Conservation (phyloP, 2,329 filamentous ascomycete species). For the Rhexocercosporidium sp. region DNA sequence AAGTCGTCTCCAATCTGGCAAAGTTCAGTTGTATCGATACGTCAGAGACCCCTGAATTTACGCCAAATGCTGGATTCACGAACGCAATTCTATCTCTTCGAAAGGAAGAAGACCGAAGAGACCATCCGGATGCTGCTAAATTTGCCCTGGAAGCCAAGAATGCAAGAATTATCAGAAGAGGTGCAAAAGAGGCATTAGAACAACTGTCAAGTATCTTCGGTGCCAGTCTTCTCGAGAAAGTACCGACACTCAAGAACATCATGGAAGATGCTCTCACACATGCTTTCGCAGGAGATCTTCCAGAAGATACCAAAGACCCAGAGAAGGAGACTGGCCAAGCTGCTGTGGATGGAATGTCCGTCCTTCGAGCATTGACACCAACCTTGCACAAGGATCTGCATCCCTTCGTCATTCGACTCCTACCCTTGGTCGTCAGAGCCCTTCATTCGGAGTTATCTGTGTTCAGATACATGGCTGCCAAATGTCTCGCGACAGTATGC, state of each 20-base stretch:
- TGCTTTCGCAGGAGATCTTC: slow-evolving; percentile 76
- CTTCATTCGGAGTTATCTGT: slow-evolving; percentile 89
- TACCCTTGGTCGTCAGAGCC: slow-evolving; percentile 86
- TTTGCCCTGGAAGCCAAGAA: slow-evolving; percentile 89
- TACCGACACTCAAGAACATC: slow-evolving; percentile 79
- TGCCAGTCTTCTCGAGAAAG: slow-evolving; percentile 74
- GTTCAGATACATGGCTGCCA: slow-evolving; percentile 94
- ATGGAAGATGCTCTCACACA: slow-evolving; percentile 82
- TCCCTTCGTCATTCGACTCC: slow-evolving; percentile 79
- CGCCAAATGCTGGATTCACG: slow-evolving; percentile 78
- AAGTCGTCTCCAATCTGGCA: slow-evolving; percentile 92
- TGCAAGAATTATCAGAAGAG: slow-evolving; percentile 86
- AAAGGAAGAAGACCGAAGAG: slow-evolving; percentile 94
- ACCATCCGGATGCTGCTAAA: slow-evolving; percentile 87
- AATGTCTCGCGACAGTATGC: slow-evolving; percentile 96
- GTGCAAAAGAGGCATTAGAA: slow-evolving; percentile 92
- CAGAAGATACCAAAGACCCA: slow-evolving; percentile 73
- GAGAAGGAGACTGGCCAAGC: slow-evolving; percentile 84
- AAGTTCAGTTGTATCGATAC: slow-evolving; percentile 99
- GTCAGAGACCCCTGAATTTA: slow-evolving; percentile 95
- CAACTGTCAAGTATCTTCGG: slow-evolving; percentile 84
- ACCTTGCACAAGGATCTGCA: slow-evolving; percentile 79
- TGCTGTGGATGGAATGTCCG: slow-evolving; percentile 91
- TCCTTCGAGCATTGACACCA: slow-evolving; percentile 90
- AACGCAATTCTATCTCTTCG: slow-evolving; percentile 88